Base-by-base conservation (phyloP, 768 basidiomycete species). In the Xerocomellus amylosporus region DNA sequence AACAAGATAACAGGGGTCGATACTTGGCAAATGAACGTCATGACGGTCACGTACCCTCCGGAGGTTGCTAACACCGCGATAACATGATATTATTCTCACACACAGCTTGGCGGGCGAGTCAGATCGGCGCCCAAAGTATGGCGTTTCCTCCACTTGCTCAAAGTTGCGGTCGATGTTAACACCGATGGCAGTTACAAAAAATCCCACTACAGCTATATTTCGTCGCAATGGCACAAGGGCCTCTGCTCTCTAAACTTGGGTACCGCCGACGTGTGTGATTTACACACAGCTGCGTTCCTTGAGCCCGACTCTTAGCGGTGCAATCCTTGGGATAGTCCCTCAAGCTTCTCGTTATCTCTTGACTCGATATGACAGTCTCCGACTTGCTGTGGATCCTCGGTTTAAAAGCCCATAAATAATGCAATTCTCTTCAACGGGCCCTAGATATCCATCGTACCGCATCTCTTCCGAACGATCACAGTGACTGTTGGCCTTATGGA, bases 71-170 rank as follows among this genome's bases (percentile, higher is more conserved):
- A 37, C 37, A 15, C 49, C 50, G 58, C 3, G 54, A 51, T n/a
- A n/a, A n/a, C n/a, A n/a, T n/a, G n/a, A n/a, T 49, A 13, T 46
- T 44, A 49, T 65, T 66, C 65, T 56, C 65, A 68, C 65, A 66
- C 65, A 66, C 66, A 66, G 66, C 66, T 60, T 68, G 24, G 24
- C 24, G 43, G 47, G 55, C 56, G 66, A 65, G 66, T 68, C 65
- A 65, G 34, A 47, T 66, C 66, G 65, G 66, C 53, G 37, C n/a
- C 38, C n/a, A 54, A 61, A 63, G 46, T 66, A 60, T 45, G 66
- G 65, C 66, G 64, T 61, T 63, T 68, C 53, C 20, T 38, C 34
- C 51, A 28, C 44, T 50, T 46, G 14, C 51, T 63, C 38, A 51
- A 64, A 58, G 46, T 53, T 20, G 43, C 61, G 67, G 56, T 52